Evolutionary conservation across 148 eudicot genomes (phyloP), one percentile per base, ranked within the genome.

Genomic region (Cornus kousa): DNA sequence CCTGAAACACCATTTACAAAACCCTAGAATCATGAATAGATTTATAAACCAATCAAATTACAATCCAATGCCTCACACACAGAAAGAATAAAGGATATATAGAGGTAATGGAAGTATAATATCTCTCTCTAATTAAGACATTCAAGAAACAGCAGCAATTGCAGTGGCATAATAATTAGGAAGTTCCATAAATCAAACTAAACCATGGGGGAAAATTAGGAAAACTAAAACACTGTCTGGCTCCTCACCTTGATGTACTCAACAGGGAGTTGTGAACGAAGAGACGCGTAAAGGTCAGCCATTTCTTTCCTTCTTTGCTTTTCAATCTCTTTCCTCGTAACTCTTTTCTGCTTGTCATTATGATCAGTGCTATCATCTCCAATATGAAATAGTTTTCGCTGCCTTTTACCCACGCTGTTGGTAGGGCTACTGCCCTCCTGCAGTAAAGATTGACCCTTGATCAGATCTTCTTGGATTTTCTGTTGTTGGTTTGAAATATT

Each of bases 261-360:
- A 48, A 79, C 78, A 65, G 98, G 98, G 28, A 94, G 94, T 48
- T 88, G 81, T 17, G 91, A 84, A 19, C 97, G 76, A 23, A 94
- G 90, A 0, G 92, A 86, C 3, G 92, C 85, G 75, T 84, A 80
- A 71, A 86, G 94, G 32, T 68, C 79, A 7, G 93, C 76, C 98
- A 94, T 94, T 82, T 90, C 94, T 79, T 90, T 88, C 81, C 98
- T 86, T 78, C 98, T 89, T 81, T 87, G 90, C 39, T 90, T 81
- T 64, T 94, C 98, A 17, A 88, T 76, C 64, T 92, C 94, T 83
- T 91, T 85, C 65, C 90, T 97, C 46, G 78, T 46, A 17, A 74
- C 68, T 75, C 67, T 79, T 83, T 74, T 83, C 48, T 70, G 32
- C 57, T 67, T 75, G 60, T 17, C 43, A 33, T 71, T 50, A 57